These are phyloP conservation scores for Aspergillus brasiliensis DNA, from an alignment of 2,329 filamentous ascomycete genomes.

Conservation along the genomic window DNA sequence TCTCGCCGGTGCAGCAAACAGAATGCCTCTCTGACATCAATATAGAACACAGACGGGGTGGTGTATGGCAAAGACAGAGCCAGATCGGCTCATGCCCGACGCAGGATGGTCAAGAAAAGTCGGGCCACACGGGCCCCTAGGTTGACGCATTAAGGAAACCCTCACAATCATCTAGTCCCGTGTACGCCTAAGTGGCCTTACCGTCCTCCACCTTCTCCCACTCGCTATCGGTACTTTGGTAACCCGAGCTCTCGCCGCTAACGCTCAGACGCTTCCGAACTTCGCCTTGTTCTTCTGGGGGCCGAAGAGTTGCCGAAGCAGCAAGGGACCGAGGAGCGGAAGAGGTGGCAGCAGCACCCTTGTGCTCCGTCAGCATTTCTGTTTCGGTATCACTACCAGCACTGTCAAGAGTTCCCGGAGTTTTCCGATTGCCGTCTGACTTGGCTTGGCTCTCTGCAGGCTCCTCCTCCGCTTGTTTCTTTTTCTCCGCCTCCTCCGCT, in stretches of 20 bases:
- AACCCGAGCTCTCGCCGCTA: constrained; percentile 55
- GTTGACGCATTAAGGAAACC: neutral
- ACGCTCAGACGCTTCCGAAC: constrained; percentile 50
- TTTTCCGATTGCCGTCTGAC: constrained; percentile 27
- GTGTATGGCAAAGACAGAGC: neutral
- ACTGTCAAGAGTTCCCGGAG: constrained; percentile 36
- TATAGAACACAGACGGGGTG: neutral
- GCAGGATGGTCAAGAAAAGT: neutral
- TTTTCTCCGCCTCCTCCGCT: constrained; percentile 49
- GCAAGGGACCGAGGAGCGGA: constrained; percentile 21
- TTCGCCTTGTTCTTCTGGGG: constrained; percentile 41
- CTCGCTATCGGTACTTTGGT: constrained; percentile 85
- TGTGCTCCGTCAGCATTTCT: constrained; percentile 31
- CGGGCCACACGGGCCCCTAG: neutral
- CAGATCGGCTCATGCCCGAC: neutral
- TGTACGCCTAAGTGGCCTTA: constrained; percentile 11
- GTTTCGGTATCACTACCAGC: constrained; percentile 51
- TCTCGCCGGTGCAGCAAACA: constrained; percentile 11
- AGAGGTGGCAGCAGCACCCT: constrained; percentile 15
- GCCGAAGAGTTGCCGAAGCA: constrained; percentile 49
- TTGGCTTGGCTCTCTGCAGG: constrained; percentile 22
- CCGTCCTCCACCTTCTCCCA: constrained; percentile 84
- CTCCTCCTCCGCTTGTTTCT: constrained; percentile 45
- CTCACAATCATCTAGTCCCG: neutral
- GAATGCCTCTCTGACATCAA: constrained; percentile 3